Evolutionary conservation across 208 protist species (phyloP).

Genomic region (Trypanosomatidae sp.): DNA sequence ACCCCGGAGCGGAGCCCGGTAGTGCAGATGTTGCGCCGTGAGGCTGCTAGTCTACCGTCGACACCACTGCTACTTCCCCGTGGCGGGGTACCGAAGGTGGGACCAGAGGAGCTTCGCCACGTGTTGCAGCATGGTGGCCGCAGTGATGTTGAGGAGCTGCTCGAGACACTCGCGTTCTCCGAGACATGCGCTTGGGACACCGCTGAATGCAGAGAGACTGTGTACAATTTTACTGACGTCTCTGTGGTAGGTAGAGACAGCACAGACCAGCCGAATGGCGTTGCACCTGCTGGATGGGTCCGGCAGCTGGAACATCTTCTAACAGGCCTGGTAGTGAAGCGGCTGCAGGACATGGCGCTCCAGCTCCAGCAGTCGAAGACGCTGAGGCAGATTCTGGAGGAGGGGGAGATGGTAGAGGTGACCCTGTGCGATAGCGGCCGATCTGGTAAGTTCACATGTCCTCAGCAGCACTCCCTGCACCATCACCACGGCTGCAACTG

Average conservation of each 20-base stretch:
- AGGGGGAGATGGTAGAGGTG: constrained; percentile 19
- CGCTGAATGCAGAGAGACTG: neutral
- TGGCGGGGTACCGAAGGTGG: neutral
- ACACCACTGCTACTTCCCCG: constrained; percentile 25
- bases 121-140: constrained; percentile 19
- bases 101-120: constrained; percentile 16
- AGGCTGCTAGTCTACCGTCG: constrained; percentile 14
- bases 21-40: constrained; percentile 21
- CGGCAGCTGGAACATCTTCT: constrained; percentile 18
- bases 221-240: neutral
- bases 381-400: constrained; percentile 23
- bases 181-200: constrained; percentile 9
- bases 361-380: constrained; percentile 9
- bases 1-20: constrained; percentile 28
- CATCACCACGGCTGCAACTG: constrained; percentile 79
- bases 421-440: constrained; percentile 11
- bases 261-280: neutral
- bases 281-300: constrained; percentile 1
- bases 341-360: constrained; percentile 19
- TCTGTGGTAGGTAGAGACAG: neutral
- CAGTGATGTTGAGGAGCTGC: constrained; percentile 12
- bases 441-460: constrained; percentile 29
- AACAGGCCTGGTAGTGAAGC: constrained; percentile 12
- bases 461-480: constrained; percentile 47
- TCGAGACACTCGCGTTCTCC: constrained; percentile 4